phyloP scores from a whole-genome alignment of 768 basidiomycete species.

The Cystobasidium ongulense region DNA sequence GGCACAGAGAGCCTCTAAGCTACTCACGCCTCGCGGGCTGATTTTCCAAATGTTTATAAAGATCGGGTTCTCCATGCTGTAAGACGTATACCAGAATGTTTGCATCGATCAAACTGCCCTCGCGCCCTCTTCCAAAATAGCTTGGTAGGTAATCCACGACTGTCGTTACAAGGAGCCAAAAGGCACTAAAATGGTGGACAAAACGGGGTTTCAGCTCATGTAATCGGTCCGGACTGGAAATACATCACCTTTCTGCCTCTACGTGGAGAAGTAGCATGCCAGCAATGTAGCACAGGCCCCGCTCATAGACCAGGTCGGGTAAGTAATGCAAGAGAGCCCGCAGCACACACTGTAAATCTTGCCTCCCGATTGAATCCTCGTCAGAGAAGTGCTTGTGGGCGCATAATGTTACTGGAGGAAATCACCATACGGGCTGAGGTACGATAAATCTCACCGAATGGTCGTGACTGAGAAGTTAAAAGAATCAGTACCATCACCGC shows the following conservation, averaged over 20 bases:
- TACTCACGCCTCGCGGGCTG: background rate
- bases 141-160: background rate
- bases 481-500: background rate
- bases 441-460: background rate
- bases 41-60: background rate
- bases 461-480: background rate
- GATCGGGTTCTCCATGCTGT: background rate
- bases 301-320: background rate
- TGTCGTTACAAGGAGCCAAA: constrained; percentile 28
- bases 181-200: constrained; percentile 13
- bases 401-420: background rate
- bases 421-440: background rate
- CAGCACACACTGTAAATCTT: background rate
- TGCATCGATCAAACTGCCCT: constrained; percentile 19
- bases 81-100: background rate
- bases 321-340: background rate
- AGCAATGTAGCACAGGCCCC: background rate
- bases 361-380: constrained; percentile 6
- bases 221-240: background rate
- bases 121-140: background rate
- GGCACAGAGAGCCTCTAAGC: background rate
- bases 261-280: constrained; percentile 28
- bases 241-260: constrained; percentile 29
- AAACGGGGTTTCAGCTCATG: too few relatives aligned
- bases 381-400: background rate